A percentile compares a stretch with the other conserved stretches of the same genome.
Evolutionary conservation across 2,329 filamentous ascomycete genomes (phyloP).

Genomic region (Clonostachys solani): DNA sequence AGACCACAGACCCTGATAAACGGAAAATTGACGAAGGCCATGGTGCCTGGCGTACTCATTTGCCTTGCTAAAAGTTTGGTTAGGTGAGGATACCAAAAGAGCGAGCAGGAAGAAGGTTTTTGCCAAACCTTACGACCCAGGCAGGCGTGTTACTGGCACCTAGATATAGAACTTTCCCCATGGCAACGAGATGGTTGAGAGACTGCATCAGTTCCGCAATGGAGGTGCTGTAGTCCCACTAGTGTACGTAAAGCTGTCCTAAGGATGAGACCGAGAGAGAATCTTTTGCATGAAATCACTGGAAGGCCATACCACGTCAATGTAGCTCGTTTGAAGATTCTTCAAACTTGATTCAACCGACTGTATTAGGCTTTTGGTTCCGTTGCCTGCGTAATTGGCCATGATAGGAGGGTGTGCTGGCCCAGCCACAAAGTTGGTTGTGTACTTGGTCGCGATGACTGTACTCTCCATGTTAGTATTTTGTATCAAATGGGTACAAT

Average conservation of each 20-base stretch:
- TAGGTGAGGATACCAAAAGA: background rate
- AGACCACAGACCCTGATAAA: constrained; percentile 39
- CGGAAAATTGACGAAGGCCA: constrained; percentile 63
- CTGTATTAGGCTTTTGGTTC: constrained; percentile 53
- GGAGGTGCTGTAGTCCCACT: constrained; percentile 66
- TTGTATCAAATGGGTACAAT: background rate
- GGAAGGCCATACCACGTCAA: constrained; percentile 49
- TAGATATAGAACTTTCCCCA: constrained; percentile 61
- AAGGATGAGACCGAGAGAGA: background rate
- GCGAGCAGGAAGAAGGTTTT: background rate
- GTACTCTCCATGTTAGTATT: background rate
- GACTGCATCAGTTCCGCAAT: constrained; percentile 67
- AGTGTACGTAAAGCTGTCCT: constrained; percentile 52
- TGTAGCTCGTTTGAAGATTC: constrained; percentile 64
- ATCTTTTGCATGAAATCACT: background rate
- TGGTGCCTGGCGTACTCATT: constrained; percentile 68
- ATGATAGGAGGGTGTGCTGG: constrained; percentile 34
- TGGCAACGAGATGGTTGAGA: constrained; percentile 53
- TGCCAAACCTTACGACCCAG: constrained; percentile 52
- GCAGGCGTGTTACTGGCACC: constrained; percentile 67
- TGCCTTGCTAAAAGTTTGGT: constrained; percentile 37
- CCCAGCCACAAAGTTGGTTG: constrained; percentile 49
- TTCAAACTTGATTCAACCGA: constrained; percentile 52
- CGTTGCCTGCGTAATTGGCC: constrained; percentile 54
- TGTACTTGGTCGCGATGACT: constrained; percentile 69